Evolutionary conservation across 2,329 filamentous ascomycete genomes (phyloP).

Genomic region (Trichoderma atrobrunneum): DNA sequence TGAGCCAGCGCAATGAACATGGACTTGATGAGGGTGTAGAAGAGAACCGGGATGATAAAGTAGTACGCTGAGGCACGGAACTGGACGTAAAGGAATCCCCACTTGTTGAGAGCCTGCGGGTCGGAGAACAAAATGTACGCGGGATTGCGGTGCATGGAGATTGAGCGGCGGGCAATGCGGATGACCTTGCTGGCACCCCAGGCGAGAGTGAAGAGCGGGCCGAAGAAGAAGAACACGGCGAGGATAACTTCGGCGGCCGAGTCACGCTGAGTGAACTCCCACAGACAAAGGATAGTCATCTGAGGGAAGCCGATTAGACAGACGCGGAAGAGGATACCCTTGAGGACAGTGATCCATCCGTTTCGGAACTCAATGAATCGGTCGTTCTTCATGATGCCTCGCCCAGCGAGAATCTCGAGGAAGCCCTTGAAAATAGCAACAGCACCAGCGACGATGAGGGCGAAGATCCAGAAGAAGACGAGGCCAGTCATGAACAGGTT

Average conservation of each 20-base stretch:
- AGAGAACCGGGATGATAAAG: slow-evolving; percentile 78
- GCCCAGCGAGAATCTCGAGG: slow-evolving; percentile 72
- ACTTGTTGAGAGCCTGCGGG: slow-evolving; percentile 90
- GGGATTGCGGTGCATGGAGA: slow-evolving; percentile 90
- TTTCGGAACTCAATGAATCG: slow-evolving; percentile 93
- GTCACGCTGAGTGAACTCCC: slow-evolving; percentile 86
- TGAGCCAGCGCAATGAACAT: slow-evolving; percentile 87
- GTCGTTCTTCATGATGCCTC: slow-evolving; percentile 75
- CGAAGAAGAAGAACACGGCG: slow-evolving; percentile 84
- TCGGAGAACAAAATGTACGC: slow-evolving; percentile 97
- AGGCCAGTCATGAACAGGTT: slow-evolving; percentile 93
- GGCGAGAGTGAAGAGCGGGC: slow-evolving; percentile 70
- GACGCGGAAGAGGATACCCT: slow-evolving; percentile 89
- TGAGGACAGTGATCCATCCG: slow-evolving; percentile 87
- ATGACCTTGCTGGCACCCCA: slow-evolving; percentile 93
- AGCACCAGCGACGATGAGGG: slow-evolving; percentile 67
- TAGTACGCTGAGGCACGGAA: slow-evolving; percentile 96
- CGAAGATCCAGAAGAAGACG: slow-evolving; percentile 83
- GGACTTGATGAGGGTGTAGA: slow-evolving; percentile 80
- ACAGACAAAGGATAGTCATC: slow-evolving; percentile 84
- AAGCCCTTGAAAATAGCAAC: slow-evolving; percentile 78
- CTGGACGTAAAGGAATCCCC: slow-evolving; percentile 96
- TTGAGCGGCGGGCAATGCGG: slow-evolving; percentile 80
- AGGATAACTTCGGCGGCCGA: slow-evolving; percentile 83
- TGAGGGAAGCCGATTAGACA: slow-evolving; percentile 89